phyloP scores from a whole-genome alignment of 2,329 filamentous ascomycete species.

The Colletotrichum sp. region DNA sequence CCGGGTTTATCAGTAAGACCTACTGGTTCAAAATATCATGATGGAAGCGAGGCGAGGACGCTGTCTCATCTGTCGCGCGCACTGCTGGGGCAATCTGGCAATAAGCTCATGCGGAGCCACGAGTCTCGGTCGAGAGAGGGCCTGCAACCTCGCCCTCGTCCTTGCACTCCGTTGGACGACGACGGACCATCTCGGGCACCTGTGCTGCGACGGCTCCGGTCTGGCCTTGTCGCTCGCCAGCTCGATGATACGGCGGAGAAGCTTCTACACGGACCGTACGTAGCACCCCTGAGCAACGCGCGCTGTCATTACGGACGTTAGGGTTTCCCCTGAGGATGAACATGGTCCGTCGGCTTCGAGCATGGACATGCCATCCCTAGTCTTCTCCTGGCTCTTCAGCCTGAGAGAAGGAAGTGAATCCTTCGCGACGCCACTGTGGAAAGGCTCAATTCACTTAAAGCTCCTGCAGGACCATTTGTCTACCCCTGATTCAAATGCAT shows the following conservation, averaged over 20 bases:
- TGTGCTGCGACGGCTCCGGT: neutral
- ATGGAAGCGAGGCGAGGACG: neutral
- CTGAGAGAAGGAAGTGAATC: neutral
- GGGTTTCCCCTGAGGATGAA: neutral
- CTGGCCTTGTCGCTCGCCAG: neutral
- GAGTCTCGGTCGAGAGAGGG: neutral
- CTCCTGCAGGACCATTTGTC: constrained; percentile 1
- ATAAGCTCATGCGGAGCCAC: neutral
- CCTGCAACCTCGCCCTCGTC: neutral
- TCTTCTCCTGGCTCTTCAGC: neutral
- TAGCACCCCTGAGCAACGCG: neutral
- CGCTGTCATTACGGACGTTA: neutral
- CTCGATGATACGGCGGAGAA: neutral
- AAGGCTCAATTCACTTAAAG: neutral
- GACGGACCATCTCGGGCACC: neutral
- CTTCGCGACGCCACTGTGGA: neutral
- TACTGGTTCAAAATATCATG: neutral
- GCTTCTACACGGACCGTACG: neutral
- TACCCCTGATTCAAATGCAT: constrained; percentile 15
- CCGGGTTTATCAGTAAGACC: neutral
- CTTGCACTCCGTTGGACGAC: neutral
- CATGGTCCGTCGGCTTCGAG: constrained; percentile 6
- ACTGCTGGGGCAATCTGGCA: neutral
- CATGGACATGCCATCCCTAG: neutral
- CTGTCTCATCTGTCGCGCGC: constrained; percentile 7